These are phyloP conservation scores for Phialocephala subalpina DNA, from an alignment of 2,329 filamentous ascomycete species.

Conservation along the genomic window DNA sequence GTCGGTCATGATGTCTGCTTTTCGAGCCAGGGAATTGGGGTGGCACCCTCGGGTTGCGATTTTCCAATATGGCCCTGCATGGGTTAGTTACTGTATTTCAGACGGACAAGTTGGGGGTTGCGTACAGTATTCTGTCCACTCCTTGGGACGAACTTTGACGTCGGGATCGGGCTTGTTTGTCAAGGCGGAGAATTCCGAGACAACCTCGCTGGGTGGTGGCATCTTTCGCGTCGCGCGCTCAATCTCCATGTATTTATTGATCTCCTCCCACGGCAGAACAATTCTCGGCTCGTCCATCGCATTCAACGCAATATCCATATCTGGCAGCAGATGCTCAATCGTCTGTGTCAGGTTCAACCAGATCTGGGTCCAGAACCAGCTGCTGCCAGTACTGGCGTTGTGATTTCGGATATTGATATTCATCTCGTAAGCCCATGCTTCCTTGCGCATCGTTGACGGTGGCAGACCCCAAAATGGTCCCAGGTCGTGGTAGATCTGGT, in stretches of 20 bases:
- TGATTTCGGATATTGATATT: constrained; percentile 64
- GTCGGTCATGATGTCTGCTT: constrained; percentile 50
- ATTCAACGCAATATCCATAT: constrained; percentile 73
- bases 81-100: not conserved
- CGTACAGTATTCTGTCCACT: constrained; percentile 38
- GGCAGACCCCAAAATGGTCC: constrained; percentile 54
- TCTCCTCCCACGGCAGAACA: constrained; percentile 63
- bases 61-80: constrained; percentile 62
- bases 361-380: constrained; percentile 52
- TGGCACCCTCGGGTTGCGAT: constrained; percentile 67
- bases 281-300: constrained; percentile 70
- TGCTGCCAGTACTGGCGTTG: constrained; percentile 54
- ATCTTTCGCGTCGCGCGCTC: constrained; percentile 54
- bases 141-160: constrained; percentile 22
- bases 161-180: constrained; percentile 46
- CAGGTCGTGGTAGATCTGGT: constrained; percentile 61
- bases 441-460: constrained; percentile 57
- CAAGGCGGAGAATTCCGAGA: constrained; percentile 57
- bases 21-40: constrained; percentile 67
- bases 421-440: constrained; percentile 65
- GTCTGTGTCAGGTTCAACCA: constrained; percentile 46
- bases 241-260: constrained; percentile 57
- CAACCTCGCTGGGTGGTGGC: constrained; percentile 64
- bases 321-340: constrained; percentile 62
- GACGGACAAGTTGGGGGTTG: constrained; percentile 46